Evolutionary conservation across 345 rosid genomes (phyloP), one percentile per base, ranked within the genome.

Genomic region (Gossypioides kirkii): DNA sequence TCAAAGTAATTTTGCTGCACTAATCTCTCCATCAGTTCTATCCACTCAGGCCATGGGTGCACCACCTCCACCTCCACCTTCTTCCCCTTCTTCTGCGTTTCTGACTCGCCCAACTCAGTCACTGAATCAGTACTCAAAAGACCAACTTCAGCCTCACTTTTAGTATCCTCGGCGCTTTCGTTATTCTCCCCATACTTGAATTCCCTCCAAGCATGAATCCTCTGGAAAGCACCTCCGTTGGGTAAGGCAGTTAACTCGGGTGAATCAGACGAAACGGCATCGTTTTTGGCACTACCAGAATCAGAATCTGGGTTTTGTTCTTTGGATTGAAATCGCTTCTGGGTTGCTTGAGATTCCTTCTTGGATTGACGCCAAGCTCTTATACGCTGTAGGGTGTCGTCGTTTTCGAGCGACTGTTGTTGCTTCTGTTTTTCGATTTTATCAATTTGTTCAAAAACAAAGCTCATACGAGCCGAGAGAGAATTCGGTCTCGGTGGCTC

Each of bases 11-110:
- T 91, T 84, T 91, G 97, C 72, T 89, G 86, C 77, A 90, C 88
- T 71, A 95, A 77, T 73, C 86, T 87, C 81, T 88, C 91, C 94
- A 95, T 90, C 77, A 95, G 77, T 84, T 95, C 98, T 43, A 92
- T 85, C 99, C 99, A 95, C 84, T 95, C 99, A 1, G 97, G 94
- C 99, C 97, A 95, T n/a, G 97, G 98, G 76, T 95, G 99, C 17
- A 87, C 91, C 76, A 95, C 4, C 82, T 88, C 90, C 53, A 84
- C 82, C 80, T 82, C 87, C 53, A 84, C 82, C 80, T 82, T 86
- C 73, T 70, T 72, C 42, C 78, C 75, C 20, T 76, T 80, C 73
- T 77, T 54, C 74, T 75, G 78, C 60, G 28, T 73, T 72, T 62
- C 68, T 79, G 54, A 25, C 73, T 69, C 83, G 6, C 62, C 62